Evolutionary conservation across 2,329 filamentous ascomycete species (phyloP), one percentile per base, ranked within the genome.

Genomic region (Pseudogymnoascus sp.): DNA sequence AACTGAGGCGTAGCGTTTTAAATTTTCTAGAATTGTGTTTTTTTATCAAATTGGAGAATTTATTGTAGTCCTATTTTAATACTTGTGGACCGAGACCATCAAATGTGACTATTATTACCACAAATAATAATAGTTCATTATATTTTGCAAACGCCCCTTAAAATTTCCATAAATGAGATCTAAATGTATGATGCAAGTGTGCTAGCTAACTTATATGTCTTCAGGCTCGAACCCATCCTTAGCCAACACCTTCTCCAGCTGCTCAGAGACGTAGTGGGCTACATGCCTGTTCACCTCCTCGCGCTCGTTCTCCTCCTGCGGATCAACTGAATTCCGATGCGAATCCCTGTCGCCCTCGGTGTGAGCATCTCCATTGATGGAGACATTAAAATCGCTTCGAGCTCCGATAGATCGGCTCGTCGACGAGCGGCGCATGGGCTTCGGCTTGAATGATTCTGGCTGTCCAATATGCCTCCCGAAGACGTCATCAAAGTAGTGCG

Each of bases 401-500:
- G 86, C 85, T 36, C 91, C 90, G 63, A 97, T 92, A 58, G 91
- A 95, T 41, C 93, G 86, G 45, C 85, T 85, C 0, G 90, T 92
- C 4, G 91, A 93, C 4, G 90, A 92, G 62, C 91, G 86, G 38
- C 91, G 87, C 19, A 81, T 82, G 67, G 78, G 81, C 11, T 75
- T 72, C 9, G 75, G 74, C 77, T 80, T 68, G 62, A 71, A 66
- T 69, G 75, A 67, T 39, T 73, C 73, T 61, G 71, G 72, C 64
- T 74, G 73, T 28, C 68, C 64, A 66, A 79, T 69, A 66, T 82
- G 77, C 38, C 87, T 84, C 61, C 82, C 82, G 74, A 96, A 89
- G 64, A 92, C 85, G 71, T 97, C 93, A 70, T 97, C 93, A 72
- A 97, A 97, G 80, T 97, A 97, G 74, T 97, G 92, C 6, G 89